Percentiles rank a stretch among this genome's conserved stretches.
Evolutionary conservation across 305 asterid genomes (phyloP).

Genomic region (Fraxinus dipetala): DNA sequence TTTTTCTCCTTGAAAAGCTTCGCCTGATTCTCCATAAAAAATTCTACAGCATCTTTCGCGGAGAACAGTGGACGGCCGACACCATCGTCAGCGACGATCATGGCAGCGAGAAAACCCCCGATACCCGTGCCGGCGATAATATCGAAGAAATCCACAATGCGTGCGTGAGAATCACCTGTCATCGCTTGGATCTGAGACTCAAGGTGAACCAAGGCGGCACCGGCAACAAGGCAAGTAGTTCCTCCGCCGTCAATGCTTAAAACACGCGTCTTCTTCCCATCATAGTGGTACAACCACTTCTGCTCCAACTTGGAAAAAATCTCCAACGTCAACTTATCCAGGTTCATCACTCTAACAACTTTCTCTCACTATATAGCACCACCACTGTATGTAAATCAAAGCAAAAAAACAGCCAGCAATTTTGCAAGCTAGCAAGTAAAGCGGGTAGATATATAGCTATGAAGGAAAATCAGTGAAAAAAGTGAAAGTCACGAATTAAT

Average conservation of each 20-base stretch:
- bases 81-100: constrained; percentile 71
- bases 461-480: constrained; percentile 46
- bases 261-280: constrained; percentile 64
- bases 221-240: constrained; percentile 50
- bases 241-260: constrained; percentile 82
- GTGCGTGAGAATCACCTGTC: constrained; percentile 60
- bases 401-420: not conserved
- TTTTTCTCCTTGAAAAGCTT: constrained; percentile 38
- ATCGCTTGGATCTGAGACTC: constrained; percentile 77
- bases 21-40: constrained; percentile 41
- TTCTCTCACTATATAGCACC: not conserved
- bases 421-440: not conserved
- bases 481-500: constrained; percentile 46
- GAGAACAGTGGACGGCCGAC: constrained; percentile 71
- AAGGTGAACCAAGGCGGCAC: constrained; percentile 56
- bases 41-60: constrained; percentile 53
- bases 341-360: constrained; percentile 42
- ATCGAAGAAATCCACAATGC: constrained; percentile 75
- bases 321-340: constrained; percentile 65
- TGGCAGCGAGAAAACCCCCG: constrained; percentile 72
- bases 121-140: constrained; percentile 79
- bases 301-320: constrained; percentile 79
- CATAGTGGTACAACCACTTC: constrained; percentile 75
- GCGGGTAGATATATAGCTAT: constrained; percentile 10
- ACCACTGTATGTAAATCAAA: not conserved